Evolutionary conservation across 208 protist species (phyloP).

Genomic region (Borovskyia barvae): DNA sequence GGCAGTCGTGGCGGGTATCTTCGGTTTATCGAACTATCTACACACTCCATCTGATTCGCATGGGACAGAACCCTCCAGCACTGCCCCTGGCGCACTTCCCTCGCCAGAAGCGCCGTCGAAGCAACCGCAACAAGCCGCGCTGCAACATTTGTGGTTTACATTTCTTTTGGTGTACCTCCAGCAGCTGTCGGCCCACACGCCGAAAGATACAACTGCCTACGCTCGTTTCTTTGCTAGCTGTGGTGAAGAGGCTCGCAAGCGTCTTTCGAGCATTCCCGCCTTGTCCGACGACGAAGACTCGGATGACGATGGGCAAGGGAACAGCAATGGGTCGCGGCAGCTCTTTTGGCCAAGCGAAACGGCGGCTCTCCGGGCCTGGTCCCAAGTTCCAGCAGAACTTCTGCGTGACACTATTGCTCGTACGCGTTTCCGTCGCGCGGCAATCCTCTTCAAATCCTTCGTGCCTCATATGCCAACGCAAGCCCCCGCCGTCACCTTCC

Average conservation of each 20-base stretch:
- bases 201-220: conserved; percentile 40
- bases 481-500: conserved; percentile 32
- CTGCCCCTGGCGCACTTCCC: too few species aligned
- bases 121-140: background rate
- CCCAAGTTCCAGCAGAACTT: conserved; percentile 32
- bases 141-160: conserved; percentile 52
- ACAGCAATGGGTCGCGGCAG: background rate
- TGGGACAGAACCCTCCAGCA: too few species aligned
- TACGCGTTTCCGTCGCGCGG: conserved; percentile 62
- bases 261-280: background rate
- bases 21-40: conserved; percentile 3
- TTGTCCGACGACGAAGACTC: background rate
- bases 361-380: conserved; percentile 27
- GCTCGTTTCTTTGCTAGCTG: conserved; percentile 42
- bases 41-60: background rate
- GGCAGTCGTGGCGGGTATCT: conserved; percentile 21
- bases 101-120: background rate
- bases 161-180: conserved; percentile 73
- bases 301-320: background rate
- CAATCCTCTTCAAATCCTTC: conserved; percentile 68
- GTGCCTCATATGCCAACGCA: conserved; percentile 59
- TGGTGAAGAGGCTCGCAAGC: conserved; percentile 3
- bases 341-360: background rate
- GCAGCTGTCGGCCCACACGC: conserved; percentile 57
- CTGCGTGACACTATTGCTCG: conserved; percentile 52